Base-by-base conservation (phyloP, 2,329 filamentous ascomycete species). In the Ophiostoma sp. region DNA sequence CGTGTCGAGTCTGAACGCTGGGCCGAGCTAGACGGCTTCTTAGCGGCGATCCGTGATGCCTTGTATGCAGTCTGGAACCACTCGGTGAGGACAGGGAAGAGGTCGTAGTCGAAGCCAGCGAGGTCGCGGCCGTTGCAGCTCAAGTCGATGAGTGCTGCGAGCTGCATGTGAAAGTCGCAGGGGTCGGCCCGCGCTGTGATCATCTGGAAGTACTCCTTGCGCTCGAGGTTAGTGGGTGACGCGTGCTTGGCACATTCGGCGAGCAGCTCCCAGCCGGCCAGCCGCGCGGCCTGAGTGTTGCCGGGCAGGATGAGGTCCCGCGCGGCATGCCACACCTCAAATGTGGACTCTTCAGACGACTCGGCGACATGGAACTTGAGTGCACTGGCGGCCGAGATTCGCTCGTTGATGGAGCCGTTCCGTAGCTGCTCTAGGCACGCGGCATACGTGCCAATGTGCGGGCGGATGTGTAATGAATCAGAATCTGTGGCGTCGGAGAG, bases 21-120 rank as follows among this genome's bases (percentile, higher is more conserved):
- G 38, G 70, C 76, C 81, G 71, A 75, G 79, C 71, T 71, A 0
- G 69, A 49, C 27, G 64, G 47, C 60, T 69, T 69, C 38, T 64
- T 80, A 14, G 85, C 84, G 82, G 71, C 66, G 1, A 41, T 18
- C 40, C 60, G 60, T 42, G 69, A 69, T 38, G 83, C 78, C 41
- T 80, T 79, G 75, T 87, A 90, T 38, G 80, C 80, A 36, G 81
- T 78, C 65, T 81, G 79, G 16, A 90, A 80, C 87, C 88, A 90
- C 52, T 74, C 78, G 4, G 84, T 87, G 52, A 90, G 76, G 8
- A 90, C 76, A 1, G 87, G 86, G 58, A 89, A 81, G 6, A 89
- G 80, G 41, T 89, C 85, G 75, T 89, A 89, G 72, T 89, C 86
- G 72, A 90, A 90, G 0, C 88, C 87, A 6, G 85, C 81, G 8